Evolutionary conservation across 768 basidiomycete species (phyloP).

Genomic region (Leucocoprinus birnbaumii): DNA sequence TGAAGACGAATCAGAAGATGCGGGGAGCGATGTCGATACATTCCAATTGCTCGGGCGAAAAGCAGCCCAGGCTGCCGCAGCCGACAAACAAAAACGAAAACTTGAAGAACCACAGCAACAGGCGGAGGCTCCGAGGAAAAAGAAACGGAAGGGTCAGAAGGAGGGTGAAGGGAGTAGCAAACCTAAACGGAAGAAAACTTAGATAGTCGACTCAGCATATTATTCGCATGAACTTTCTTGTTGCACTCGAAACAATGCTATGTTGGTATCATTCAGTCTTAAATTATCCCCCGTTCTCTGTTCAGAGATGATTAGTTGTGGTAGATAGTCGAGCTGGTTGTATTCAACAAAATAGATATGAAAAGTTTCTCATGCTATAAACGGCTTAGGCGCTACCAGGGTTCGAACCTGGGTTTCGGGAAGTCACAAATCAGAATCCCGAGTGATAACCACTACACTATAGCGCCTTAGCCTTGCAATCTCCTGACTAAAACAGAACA

Average conservation of each 20-base stretch:
- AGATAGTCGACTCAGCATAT: no score
- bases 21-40: constrained; percentile 16
- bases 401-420: constrained; percentile 46
- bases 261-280: no score
- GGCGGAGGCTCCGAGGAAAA: constrained; percentile 8
- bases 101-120: background rate
- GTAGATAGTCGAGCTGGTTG: constrained; percentile 13
- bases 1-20: constrained; percentile 18
- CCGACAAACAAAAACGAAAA: constrained; percentile 14
- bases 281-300: no score
- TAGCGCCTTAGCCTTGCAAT: constrained; percentile 21
- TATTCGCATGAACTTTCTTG: no score
- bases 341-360: background rate
- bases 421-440: constrained; percentile 34
- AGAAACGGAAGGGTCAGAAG: constrained; percentile 23
- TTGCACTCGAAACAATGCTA: no score
- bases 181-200: constrained; percentile 10
- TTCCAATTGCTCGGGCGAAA: constrained; percentile 20
- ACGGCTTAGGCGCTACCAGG: constrained; percentile 37
- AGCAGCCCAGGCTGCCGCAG: constrained; percentile 17
- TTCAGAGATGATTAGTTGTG: no score
- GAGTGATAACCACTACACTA: constrained; percentile 41
- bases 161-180: constrained; percentile 14
- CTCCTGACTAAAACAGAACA: no score
- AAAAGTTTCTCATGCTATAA: background rate